A percentile compares a stretch with the other conserved stretches of the same genome.
phyloP scores from a whole-genome alignment of 352 stramenopile genomes.

The Globisporangium yorkense region DNA sequence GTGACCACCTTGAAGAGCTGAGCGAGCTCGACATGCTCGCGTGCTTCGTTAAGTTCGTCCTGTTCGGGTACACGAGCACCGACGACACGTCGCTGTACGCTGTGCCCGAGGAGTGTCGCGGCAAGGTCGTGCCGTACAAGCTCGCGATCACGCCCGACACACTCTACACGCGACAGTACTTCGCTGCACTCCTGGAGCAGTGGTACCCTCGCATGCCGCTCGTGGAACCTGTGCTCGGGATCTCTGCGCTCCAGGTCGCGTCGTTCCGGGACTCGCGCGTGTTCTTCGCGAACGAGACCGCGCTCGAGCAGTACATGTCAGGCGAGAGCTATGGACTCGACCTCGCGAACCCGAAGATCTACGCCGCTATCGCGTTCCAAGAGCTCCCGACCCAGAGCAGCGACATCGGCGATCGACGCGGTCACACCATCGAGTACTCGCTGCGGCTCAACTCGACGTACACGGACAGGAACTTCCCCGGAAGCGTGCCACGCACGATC shows the following conservation, averaged over 20 bases:
- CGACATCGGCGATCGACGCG: constrained; percentile 28
- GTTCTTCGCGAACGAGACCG: constrained; percentile 50
- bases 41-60: constrained; percentile 41
- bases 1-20: constrained; percentile 38
- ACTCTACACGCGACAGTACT: constrained; percentile 59
- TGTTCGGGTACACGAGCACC: constrained; percentile 45
- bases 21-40: constrained; percentile 25
- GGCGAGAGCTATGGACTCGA: constrained; percentile 42
- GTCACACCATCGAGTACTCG: constrained; percentile 47
- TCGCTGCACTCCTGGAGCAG: constrained; percentile 28
- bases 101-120: constrained; percentile 36
- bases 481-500: constrained; percentile 41
- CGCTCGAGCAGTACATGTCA: constrained; percentile 47
- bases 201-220: constrained; percentile 63
- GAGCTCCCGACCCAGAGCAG: constrained; percentile 25
- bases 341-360: constrained; percentile 52
- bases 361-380: constrained; percentile 58
- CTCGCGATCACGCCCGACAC: constrained; percentile 68
- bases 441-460: constrained; percentile 64
- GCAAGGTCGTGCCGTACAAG: constrained; percentile 63
- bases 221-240: constrained; percentile 22
- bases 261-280: constrained; percentile 51
- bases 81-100: constrained; percentile 29
- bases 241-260: constrained; percentile 41
- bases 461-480: constrained; percentile 21